Percentiles rank a stretch among this genome's conserved stretches.
Evolutionary conservation across 768 basidiomycete species (phyloP).

Genomic region (Agaricus sinodeliciosus): DNA sequence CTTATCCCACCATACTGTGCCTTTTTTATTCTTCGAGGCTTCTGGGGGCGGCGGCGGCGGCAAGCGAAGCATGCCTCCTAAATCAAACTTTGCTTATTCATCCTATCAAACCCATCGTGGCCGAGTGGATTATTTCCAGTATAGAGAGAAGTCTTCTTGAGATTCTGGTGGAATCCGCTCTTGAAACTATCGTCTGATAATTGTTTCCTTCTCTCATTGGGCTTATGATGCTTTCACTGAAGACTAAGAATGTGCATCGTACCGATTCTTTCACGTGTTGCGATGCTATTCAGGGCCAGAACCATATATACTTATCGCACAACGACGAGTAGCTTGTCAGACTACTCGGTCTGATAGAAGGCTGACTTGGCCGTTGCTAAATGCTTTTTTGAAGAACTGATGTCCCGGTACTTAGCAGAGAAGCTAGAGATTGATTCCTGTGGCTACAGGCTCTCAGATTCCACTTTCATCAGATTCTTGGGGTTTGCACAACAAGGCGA

Average conservation of each 20-base stretch:
- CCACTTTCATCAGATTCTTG: conserved; percentile 1
- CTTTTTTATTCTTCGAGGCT: background rate
- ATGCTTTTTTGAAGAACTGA: background rate
- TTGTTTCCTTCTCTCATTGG: conserved; percentile 1
- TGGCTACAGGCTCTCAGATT: background rate
- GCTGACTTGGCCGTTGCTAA: background rate
- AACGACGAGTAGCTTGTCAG: background rate
- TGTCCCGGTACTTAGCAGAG: conserved; percentile 1
- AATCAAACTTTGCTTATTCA: conserved; percentile 8
- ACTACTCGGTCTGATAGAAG: background rate
- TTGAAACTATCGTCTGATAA: background rate
- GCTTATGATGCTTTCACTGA: background rate
- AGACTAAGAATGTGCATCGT: background rate
- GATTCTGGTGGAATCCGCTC: conserved; percentile 9
- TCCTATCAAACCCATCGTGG: conserved; percentile 5
- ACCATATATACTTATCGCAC: conserved; percentile 1
- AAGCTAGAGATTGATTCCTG: conserved; percentile 4
- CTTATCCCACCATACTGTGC: background rate
- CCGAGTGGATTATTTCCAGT: background rate
- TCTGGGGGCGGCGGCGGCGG: conserved; percentile 7
- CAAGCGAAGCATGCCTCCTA: background rate
- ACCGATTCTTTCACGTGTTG: background rate
- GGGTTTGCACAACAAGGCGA: background rate
- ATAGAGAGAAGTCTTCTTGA: conserved; percentile 5
- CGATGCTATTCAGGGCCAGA: conserved; percentile 4